Base-by-base conservation (phyloP, 768 basidiomycete genomes). In the Mycena vitilis region DNA sequence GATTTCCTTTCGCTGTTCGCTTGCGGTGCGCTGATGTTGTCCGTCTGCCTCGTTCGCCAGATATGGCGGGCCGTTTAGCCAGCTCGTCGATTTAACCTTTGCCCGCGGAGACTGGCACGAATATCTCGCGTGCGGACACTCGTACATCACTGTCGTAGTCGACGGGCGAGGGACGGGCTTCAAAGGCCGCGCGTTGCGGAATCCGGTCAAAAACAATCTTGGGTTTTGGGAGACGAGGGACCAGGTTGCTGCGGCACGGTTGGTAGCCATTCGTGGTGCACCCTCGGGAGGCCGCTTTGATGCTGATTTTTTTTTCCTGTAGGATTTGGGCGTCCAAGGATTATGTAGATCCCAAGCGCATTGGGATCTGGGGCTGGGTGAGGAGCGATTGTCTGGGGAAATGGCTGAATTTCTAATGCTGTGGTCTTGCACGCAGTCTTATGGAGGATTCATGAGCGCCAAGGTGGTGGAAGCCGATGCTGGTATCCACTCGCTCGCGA, bases 301-400 rank as follows among this genome's bases (percentile, higher is more conserved):
- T 56, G 34, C 36, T 37, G 45, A 68, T 49, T 60, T 30, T 36
- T 25, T n/a, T 51, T 42, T 69, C 55, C 13, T 63, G 15, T 66
- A 94, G 94, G 63, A 81, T 90, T 54, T 98, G 95, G 94, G 94
- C 92, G 3, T 84, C 89, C 71, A 94, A 93, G 78, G 84, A 87
- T 18, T 99, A 98, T 76, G 92, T 99, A 2, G 98, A 99, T 77
- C 83, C 88, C 45, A 89, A 87, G 77, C 84, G 95, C 52, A 93
- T 99, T 54, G 98, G 97, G 0, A 92, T 99, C 58, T 98, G 96
- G 96, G 98, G 98, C 49, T 99, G 98, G 97, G 95, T 95, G 69
- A 76, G 92, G 81, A 15, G 7, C 56, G 11, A 62, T 60, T 34
- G n/a, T 42, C 44, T 66, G 5, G 42, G 36, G 4, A 20, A 55